Percentiles rank a stretch among this genome's conserved stretches.
Evolutionary conservation across 2,329 filamentous ascomycete species (phyloP).

Genomic region (Triangularia setosa): DNA sequence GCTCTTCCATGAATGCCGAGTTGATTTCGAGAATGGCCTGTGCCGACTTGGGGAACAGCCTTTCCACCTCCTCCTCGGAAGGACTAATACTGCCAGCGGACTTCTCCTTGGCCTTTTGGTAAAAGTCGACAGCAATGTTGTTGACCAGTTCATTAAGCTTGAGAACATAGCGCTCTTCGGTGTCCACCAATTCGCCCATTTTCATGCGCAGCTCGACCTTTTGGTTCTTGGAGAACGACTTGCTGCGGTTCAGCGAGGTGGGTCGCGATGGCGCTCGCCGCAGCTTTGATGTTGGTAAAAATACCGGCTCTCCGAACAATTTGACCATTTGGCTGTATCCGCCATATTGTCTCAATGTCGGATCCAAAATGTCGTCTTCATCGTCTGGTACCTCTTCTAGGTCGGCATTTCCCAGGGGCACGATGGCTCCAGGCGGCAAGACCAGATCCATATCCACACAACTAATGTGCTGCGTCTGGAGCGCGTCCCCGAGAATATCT

Average conservation of each 20-base stretch:
- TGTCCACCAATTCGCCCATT: slow-evolving; percentile 85
- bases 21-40: slow-evolving; percentile 80
- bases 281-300: slow-evolving; percentile 79
- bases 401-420: slow-evolving; percentile 58
- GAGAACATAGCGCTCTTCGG: slow-evolving; percentile 87
- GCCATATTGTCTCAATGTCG: slow-evolving; percentile 66
- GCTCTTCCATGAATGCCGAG: slow-evolving; percentile 70
- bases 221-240: slow-evolving; percentile 73
- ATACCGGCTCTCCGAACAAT: slow-evolving; percentile 77
- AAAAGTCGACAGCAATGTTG: slow-evolving; percentile 75
- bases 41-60: slow-evolving; percentile 76
- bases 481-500: slow-evolving; percentile 66
- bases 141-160: slow-evolving; percentile 83
- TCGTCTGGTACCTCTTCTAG: slow-evolving; percentile 57
- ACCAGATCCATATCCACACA: slow-evolving; percentile 87
- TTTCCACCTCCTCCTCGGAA: slow-evolving; percentile 66
- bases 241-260: slow-evolving; percentile 72
- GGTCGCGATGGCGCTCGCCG: slow-evolving; percentile 84
- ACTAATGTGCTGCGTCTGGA: slow-evolving; percentile 76
- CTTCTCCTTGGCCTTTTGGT: slow-evolving; percentile 60
- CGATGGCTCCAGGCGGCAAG: slow-evolving; percentile 72
- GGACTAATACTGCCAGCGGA: slow-evolving; percentile 63
- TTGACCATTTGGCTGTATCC: slow-evolving; percentile 72
- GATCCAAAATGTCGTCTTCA: slow-evolving; percentile 64
- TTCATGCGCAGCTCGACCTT: slow-evolving; percentile 83